Evolutionary conservation across 1,284 basidiomycete species (phyloP), one percentile per base, ranked within the genome.

Genomic region (Xerocomus nothofagi): DNA sequence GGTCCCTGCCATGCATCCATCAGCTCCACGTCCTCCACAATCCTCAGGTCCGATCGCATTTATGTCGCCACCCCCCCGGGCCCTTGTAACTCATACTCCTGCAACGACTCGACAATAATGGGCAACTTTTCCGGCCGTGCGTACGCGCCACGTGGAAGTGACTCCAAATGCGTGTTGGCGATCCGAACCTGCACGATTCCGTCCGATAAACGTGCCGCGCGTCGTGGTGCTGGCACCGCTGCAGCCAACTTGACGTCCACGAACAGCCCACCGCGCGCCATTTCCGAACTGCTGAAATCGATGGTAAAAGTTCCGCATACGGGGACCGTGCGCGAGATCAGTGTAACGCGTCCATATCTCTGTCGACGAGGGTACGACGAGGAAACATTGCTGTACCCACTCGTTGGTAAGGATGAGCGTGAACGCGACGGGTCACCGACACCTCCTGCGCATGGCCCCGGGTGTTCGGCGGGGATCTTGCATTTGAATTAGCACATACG

Each of bases 31-130:
- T 71, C 63, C 31, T 59, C 65, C 14, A 75, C 72, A 26, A 80
- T 65, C 21, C 49, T 54, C 39, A 1, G 68, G 57, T 12, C 67
- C 69, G 46, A 87, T 80, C 38, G 80, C 73, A 56, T 88, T 88
- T 82, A 88, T 85, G 57, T 88, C 86, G 1, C 86, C 86, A 0
- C 74, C 76, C 84, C 86, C 0, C 79, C 84, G 24, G n/a, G n/a
- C n/a, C n/a, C n/a, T n/a, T 72, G 61, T 12, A 82, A 61, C 0
- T 69, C 72, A 15, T 70, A 57, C 42, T 73, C 71, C 53, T 71
- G 73, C 56, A 86, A 57, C 59, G 78, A 62, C 26, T 72, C 67
- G 9, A 75, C 71, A 43, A 82, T 73, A 36, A 80, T 68, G 27
- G 67, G 61, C 54, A 88, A 56, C 66, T 88, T 86, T 39, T 62